Conservation (phyloP, 23 red algal genomes). For the Chondrus crispus region DNA sequence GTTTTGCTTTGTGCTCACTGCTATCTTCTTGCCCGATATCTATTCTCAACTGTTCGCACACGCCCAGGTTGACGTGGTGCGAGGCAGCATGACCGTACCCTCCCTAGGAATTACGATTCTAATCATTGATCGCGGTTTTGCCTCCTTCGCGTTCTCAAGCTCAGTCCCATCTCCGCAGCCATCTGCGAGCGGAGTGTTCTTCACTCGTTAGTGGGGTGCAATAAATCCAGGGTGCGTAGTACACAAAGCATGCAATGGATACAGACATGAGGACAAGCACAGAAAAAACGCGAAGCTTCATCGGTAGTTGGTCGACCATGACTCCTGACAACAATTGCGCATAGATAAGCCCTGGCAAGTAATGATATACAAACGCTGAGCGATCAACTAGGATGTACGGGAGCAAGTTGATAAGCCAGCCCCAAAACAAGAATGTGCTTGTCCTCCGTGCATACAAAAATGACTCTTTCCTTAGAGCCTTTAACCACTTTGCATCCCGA, state of each 20-base stretch:
- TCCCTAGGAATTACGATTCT: too few relatives aligned
- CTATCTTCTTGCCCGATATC: too few relatives aligned
- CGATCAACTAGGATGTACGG: conserved; percentile 89
- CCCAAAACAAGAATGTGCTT: conserved; percentile 70
- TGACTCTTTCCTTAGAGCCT: neutral
- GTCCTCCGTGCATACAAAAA: conserved; percentile 14
- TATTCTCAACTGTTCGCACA: too few relatives aligned
- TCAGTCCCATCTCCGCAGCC: conserved; percentile 71
- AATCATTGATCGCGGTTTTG: too few relatives aligned
- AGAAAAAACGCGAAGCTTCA: neutral
- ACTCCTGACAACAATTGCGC: conserved; percentile 77
- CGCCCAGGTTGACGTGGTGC: too few relatives aligned
- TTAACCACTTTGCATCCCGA: conserved; percentile 9
- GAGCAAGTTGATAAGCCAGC: conserved; percentile 85
- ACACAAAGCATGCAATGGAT: conserved; percentile 55
- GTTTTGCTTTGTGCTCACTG: too few relatives aligned
- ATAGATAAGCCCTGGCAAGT: conserved; percentile 88
- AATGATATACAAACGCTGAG: conserved; percentile 97
- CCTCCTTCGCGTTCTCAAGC: too few relatives aligned
- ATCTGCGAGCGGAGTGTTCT: conserved; percentile 54
- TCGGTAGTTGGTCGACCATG: conserved; percentile 71
- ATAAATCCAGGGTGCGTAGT: conserved; percentile 93
- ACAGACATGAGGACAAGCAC: conserved; percentile 31
- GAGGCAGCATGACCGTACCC: too few relatives aligned
- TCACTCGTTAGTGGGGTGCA: conserved; percentile 63